Evolutionary conservation across 768 basidiomycete genomes (phyloP).

Genomic region (Amanita pallidorosea): DNA sequence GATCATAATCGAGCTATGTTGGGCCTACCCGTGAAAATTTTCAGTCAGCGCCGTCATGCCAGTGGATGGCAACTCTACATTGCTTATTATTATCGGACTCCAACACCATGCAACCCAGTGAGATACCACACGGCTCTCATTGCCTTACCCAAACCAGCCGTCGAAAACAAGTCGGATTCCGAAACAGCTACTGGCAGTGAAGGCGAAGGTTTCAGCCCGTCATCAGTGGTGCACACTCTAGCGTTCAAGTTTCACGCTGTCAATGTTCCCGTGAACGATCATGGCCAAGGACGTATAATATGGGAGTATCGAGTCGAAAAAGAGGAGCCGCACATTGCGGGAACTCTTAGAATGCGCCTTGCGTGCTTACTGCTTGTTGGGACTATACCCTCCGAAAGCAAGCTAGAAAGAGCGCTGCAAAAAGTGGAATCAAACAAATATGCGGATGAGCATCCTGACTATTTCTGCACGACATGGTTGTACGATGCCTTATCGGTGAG

Average conservation of each 20-base stretch:
- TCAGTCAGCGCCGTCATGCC: background rate
- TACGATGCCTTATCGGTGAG: constrained; percentile 1
- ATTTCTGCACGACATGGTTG: background rate
- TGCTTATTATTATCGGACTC: constrained; percentile 4
- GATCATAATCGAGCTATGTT: background rate
- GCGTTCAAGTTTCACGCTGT: constrained; percentile 3
- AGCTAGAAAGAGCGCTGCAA: constrained; percentile 1
- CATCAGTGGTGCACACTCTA: background rate
- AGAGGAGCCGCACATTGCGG: background rate
- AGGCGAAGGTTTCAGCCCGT: background rate
- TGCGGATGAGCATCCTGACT: constrained; percentile 1
- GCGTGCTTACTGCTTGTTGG: constrained; percentile 1
- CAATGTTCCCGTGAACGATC: constrained; percentile 4
- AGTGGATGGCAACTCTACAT: background rate
- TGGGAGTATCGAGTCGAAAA: constrained; percentile 2
- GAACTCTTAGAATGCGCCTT: constrained; percentile 1
- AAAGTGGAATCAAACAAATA: constrained; percentile 2
- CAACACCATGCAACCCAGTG: constrained; percentile 3
- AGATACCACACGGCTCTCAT: constrained; percentile 4
- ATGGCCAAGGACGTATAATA: constrained; percentile 2
- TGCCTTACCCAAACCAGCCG: background rate
- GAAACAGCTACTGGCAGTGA: background rate
- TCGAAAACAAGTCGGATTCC: background rate
- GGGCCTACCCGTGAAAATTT: constrained; percentile 1
- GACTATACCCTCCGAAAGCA: background rate